A percentile compares a stretch with the other conserved stretches of the same genome.
phyloP scores from a whole-genome alignment of 352 stramenopile genomes.

The Paralagenidium karlingii region DNA sequence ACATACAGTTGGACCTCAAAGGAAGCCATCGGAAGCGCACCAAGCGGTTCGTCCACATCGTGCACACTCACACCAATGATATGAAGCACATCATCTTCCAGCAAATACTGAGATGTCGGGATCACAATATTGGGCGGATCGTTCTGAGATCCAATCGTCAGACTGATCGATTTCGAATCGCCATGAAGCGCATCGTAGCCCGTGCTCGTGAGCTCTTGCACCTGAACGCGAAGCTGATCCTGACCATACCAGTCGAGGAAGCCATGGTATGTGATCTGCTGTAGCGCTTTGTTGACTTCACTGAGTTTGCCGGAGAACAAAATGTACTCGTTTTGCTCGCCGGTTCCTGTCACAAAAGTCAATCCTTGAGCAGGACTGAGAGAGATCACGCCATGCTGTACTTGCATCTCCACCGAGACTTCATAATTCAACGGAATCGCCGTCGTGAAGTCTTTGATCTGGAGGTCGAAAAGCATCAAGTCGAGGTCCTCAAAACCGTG shows the following conservation, averaged over 20 bases:
- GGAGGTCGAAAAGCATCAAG: conserved; percentile 20
- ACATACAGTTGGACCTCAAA: conserved; percentile 53
- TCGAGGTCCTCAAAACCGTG: conserved; percentile 30
- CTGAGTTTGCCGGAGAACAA: conserved; percentile 49
- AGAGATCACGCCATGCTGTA: conserved; percentile 38
- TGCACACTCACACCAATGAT: conserved; percentile 54
- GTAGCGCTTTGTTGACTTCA: conserved; percentile 41
- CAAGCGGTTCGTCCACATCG: conserved; percentile 31
- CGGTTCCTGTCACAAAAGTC: conserved; percentile 36
- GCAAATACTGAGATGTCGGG: conserved; percentile 25
- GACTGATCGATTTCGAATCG: conserved; percentile 16
- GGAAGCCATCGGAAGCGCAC: conserved; percentile 15
- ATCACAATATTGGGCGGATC: conserved; percentile 38
- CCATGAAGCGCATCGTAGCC: conserved; percentile 23
- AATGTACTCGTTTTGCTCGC: conserved; percentile 31
- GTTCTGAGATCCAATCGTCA: conserved; percentile 46
- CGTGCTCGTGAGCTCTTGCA: conserved; percentile 51
- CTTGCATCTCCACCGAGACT: conserved; percentile 37
- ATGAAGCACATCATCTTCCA: conserved; percentile 44
- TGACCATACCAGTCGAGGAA: conserved; percentile 70
- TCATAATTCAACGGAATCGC: conserved; percentile 47
- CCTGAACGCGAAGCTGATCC: conserved; percentile 33
- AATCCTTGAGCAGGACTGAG: conserved; percentile 41
- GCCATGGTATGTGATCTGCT: conserved; percentile 28
- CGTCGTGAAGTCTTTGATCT: conserved; percentile 29